Evolutionary conservation across 2,329 filamentous ascomycete genomes (phyloP).

Genomic region (Epichloe uncinata): DNA sequence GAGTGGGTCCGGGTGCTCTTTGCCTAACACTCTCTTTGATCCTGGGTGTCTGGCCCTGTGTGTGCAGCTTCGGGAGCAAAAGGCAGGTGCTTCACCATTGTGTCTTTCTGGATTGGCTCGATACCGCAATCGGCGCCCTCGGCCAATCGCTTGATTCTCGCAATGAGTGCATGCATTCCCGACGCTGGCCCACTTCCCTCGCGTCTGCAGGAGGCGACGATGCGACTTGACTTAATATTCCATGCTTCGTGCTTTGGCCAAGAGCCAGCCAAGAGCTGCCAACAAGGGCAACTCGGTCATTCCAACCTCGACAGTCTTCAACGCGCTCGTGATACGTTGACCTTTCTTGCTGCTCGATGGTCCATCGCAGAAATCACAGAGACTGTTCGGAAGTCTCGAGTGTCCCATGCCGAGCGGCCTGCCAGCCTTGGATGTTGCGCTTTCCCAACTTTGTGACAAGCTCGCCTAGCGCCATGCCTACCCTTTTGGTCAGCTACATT

Average conservation of each 20-base stretch:
- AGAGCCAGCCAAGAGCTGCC: neutral
- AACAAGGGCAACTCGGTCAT: neutral
- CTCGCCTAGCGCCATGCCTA: neutral
- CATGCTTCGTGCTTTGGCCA: neutral
- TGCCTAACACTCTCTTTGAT: neutral
- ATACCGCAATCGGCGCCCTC: too few species aligned
- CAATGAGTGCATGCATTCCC: neutral
- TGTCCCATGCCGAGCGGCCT: neutral
- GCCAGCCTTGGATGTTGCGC: neutral
- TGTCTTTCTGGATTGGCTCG: too few species aligned
- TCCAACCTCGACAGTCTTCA: neutral
- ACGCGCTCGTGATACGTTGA: neutral
- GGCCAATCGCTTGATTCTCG: too few species aligned
- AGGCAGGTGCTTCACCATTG: too few species aligned
- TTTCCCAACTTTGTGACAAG: neutral
- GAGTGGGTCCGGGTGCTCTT: neutral
- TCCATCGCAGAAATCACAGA: neutral
- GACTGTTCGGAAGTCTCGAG: neutral
- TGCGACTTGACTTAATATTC: neutral
- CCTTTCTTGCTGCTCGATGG: neutral
- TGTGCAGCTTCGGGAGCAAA: too few species aligned
- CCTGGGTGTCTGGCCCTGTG: too few species aligned
- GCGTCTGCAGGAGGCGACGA: too few species aligned
- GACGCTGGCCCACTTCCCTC: neutral
- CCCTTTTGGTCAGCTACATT: constrained; percentile 1